Conservation (phyloP, 1,284 basidiomycete genomes). For the Mycosarcoma mackinlayi region DNA sequence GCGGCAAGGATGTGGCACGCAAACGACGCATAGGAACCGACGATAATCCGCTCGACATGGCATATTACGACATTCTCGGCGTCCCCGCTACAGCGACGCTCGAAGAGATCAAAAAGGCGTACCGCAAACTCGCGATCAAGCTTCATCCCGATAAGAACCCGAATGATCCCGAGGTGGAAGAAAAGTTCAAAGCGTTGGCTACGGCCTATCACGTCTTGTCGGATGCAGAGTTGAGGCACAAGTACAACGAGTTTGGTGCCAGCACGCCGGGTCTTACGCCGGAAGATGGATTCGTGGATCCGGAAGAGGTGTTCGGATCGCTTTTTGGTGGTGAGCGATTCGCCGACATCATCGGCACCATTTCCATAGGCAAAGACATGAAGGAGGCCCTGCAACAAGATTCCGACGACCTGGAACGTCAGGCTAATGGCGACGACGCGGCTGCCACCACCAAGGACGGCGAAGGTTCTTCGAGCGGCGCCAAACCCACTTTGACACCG, state of each 20-base stretch:
- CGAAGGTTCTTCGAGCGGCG: not conserved
- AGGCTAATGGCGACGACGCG: slow-evolving; percentile 45
- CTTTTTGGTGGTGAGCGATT: slow-evolving; percentile 79
- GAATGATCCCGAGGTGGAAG: slow-evolving; percentile 89
- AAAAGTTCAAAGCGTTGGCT: slow-evolving; percentile 73
- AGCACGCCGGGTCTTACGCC: slow-evolving; percentile 63
- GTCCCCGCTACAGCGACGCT: slow-evolving; percentile 79
- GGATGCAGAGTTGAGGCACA: slow-evolving; percentile 82
- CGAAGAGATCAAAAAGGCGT: slow-evolving; percentile 94
- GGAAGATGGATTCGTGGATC: slow-evolving; percentile 73
- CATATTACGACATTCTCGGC: slow-evolving; percentile 75
- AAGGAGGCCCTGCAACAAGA: slow-evolving; percentile 96
- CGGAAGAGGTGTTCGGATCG: slow-evolving; percentile 82
- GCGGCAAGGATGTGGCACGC: slow-evolving; percentile 39
- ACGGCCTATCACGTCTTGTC: slow-evolving; percentile 78
- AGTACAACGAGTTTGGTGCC: slow-evolving; percentile 85
- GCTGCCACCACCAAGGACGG: not conserved
- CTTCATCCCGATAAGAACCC: slow-evolving; percentile 82
- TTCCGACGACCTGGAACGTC: slow-evolving; percentile 73
- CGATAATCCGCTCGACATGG: slow-evolving; percentile 66
- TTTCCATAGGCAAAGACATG: slow-evolving; percentile 92
- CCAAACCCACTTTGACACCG: slow-evolving; percentile 75
- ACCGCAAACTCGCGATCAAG: slow-evolving; percentile 92
- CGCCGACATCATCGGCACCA: slow-evolving; percentile 82
- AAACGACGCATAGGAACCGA: slow-evolving; percentile 67